These are phyloP conservation scores for Picea sitchensis DNA, from an alignment of 75 land plant species.

Conservation along the genomic window DNA sequence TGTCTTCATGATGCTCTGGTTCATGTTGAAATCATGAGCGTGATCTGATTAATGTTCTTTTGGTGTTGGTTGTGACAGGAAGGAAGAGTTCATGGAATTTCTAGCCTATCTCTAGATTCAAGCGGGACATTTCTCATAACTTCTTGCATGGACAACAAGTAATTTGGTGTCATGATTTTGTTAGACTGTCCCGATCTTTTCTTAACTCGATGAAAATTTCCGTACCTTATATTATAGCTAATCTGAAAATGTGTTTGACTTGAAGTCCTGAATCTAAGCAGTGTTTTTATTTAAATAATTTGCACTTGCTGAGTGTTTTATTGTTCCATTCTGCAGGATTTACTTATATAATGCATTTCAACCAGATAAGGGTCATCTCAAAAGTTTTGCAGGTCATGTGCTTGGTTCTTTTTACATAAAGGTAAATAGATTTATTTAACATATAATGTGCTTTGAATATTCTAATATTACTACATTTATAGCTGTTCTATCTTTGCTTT, in stretches of 20 bases:
- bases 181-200: not conserved
- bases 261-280: not conserved
- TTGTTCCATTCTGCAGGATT: slow-evolving; percentile 42
- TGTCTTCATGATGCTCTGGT: no score
- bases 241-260: not conserved
- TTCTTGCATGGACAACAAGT: slow-evolving; percentile 88
- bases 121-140: slow-evolving; percentile 69
- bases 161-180: slow-evolving; percentile 7
- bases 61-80: slow-evolving; percentile 29
- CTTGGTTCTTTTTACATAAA: slow-evolving; percentile 85
- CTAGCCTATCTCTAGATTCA: slow-evolving; percentile 77
- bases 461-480: not conserved
- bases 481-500: not conserved
- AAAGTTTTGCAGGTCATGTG: slow-evolving; percentile 66
- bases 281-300: not conserved
- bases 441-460: not conserved
- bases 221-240: no score
- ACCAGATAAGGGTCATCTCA: slow-evolving; percentile 66
- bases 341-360: slow-evolving; percentile 71
- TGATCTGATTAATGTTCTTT: not conserved
- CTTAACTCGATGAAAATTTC: not conserved
- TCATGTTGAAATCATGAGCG: no score
- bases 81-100: slow-evolving; percentile 67
- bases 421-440: slow-evolving; percentile 26
- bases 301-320: not conserved